Evolutionary conservation across 1,284 basidiomycete genomes (phyloP).

Genomic region (Naganishia sp.): DNA sequence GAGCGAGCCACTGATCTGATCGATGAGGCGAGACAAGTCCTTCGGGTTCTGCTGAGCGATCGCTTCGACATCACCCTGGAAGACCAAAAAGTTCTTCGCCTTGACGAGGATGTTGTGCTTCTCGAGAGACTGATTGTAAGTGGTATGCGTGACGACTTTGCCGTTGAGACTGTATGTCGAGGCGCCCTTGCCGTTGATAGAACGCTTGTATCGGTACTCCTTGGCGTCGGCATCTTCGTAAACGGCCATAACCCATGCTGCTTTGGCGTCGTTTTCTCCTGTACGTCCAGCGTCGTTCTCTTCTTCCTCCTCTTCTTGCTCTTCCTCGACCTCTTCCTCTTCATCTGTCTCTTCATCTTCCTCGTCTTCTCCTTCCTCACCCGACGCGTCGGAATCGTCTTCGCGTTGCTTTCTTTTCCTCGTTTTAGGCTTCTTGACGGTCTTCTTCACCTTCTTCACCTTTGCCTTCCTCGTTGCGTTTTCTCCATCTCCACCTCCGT

Average conservation of each 20-base stretch:
- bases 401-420: conserved; percentile 34
- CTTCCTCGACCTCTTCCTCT: conserved; percentile 50
- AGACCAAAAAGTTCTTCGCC: conserved; percentile 99
- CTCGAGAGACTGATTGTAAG: conserved; percentile 81
- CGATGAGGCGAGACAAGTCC: conserved; percentile 85
- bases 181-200: conserved; percentile 81
- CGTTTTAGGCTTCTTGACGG: conserved; percentile 12
- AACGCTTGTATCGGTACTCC: conserved; percentile 87
- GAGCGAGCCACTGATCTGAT: conserved; percentile 91
- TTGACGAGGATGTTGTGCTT: conserved; percentile 96
- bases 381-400: conserved; percentile 29
- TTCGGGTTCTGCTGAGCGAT: conserved; percentile 93
- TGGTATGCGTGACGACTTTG: conserved; percentile 74
- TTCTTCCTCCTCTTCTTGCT: conserved; percentile 60
- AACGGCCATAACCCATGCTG: conserved; percentile 92
- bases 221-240: conserved; percentile 74
- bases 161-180: conserved; percentile 87
- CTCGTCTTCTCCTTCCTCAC: conserved; percentile 35
- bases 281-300: conserved; percentile 46
- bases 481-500: conserved; percentile 2
- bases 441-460: conserved; percentile 15
- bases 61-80: conserved; percentile 97
- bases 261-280: conserved; percentile 65
- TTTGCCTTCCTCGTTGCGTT: conserved; percentile 7
- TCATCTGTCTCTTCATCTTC: conserved; percentile 36